Evolutionary conservation across 805 yeast genomes (phyloP).

Genomic region (Pichia occidentalis): DNA sequence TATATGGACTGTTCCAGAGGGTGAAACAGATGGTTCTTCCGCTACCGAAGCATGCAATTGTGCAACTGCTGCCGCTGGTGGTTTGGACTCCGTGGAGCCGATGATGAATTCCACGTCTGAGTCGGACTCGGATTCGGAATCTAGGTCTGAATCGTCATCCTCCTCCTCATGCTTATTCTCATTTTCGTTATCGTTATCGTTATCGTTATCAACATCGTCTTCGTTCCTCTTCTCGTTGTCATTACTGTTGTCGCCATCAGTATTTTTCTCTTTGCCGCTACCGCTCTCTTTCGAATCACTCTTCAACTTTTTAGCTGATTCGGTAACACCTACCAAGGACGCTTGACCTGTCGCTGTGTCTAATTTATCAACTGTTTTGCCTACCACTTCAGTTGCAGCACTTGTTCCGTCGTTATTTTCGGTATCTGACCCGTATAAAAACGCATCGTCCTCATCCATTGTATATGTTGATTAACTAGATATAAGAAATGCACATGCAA

Average conservation of each 20-base stretch:
- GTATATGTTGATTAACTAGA: no score
- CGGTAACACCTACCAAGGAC: no score
- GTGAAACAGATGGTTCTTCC: conserved; percentile 17
- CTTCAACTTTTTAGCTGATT: no score
- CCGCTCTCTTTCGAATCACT: no score
- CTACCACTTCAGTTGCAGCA: not conserved
- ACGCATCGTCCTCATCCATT: conserved; percentile 64
- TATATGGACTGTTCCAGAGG: conserved; percentile 19
- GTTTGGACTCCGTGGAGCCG: conserved; percentile 30
- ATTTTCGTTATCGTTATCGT: conserved; percentile 21
- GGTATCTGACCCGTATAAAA: conserved; percentile 53
- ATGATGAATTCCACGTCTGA: conserved; percentile 80
- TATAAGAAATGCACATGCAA: no score
- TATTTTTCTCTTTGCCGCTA: no score
- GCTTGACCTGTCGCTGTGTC: no score
- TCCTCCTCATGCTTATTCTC: conserved; percentile 19
- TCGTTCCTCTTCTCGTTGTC: conserved; percentile 16
- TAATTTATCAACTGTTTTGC: not conserved
- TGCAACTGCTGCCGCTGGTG: conserved; percentile 15
- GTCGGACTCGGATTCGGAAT: conserved; percentile 35
- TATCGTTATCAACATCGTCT: conserved; percentile 13
- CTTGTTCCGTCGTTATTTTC: conserved; percentile 16
- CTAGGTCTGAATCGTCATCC: conserved; percentile 19
- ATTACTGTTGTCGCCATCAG: not conserved
- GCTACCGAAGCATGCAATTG: conserved; percentile 2